Evolutionary conservation across 225 moss, liverwort and hornwort genomes (phyloP).

Genomic region (Bryum argenteum): DNA sequence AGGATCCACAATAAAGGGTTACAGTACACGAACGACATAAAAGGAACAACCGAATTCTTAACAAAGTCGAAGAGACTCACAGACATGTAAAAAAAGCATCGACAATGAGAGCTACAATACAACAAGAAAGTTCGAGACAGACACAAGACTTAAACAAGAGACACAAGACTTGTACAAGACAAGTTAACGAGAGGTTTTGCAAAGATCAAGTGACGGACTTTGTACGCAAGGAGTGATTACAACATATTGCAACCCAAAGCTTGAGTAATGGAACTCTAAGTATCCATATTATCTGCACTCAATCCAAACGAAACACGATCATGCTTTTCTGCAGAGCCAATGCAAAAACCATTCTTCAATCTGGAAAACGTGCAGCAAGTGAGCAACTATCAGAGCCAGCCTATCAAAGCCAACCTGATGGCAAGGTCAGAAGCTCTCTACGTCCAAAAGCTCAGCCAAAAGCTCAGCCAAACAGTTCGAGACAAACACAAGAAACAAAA

Average conservation of each 20-base stretch:
- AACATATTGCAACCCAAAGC: slow-evolving; percentile 32
- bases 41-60: no score
- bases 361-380: slow-evolving; percentile 85
- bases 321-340: slow-evolving; percentile 86
- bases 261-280: slow-evolving; percentile 15
- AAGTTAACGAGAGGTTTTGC: slow-evolving; percentile 25
- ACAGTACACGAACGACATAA: background rate
- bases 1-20: slow-evolving; percentile 1
- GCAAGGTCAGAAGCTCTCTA: slow-evolving; percentile 12
- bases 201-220: slow-evolving; percentile 57
- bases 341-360: slow-evolving; percentile 81
- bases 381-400: slow-evolving; percentile 90
- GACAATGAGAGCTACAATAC: background rate
- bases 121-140: background rate
- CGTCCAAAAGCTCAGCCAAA: no score
- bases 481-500: no score
- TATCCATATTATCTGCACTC: slow-evolving; percentile 83
- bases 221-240: slow-evolving; percentile 49
- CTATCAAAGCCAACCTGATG: no score
- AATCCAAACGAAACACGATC: slow-evolving; percentile 91
- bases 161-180: no score
- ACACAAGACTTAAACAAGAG: no score
- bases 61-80: background rate
- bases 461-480: no score
- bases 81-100: slow-evolving; percentile 14